Base-by-base conservation (phyloP, 2,329 filamentous ascomycete species). In the Bertia moriformis region DNA sequence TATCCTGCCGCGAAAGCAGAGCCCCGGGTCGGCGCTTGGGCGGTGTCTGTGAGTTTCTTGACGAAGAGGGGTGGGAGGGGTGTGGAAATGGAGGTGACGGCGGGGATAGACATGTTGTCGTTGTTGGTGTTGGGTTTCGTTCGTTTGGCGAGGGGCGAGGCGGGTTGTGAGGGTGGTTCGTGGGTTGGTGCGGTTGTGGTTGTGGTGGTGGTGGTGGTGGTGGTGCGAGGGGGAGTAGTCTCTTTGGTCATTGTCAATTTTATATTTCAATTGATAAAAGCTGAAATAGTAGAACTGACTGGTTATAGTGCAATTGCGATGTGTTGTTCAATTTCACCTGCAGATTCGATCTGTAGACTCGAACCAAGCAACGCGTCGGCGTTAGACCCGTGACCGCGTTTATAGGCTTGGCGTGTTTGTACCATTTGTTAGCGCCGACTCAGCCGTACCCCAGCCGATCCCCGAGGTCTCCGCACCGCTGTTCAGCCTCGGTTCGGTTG, bases 1-100 rank as follows among this genome's bases (percentile, higher is more conserved):
- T 96, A 96, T 24, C 91, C 91, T 1, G 91, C 91, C 1, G 91
- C 85, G 53, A 84, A 88, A 39, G 78, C 81, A 47, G 84, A 93
- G 48, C 91, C 91, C 40, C 89, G 78, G 0, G 86, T 96, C 10
- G 91, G 91, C 18, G 88, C 69, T 37, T 71, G 73, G n/a, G 81
- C 91, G 45, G 80, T 76, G 27, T 77, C 66, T 5, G 82, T 82
- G 42, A 96, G 78, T 60, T 93, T 87, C 70, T 95, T 89, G 61
- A 98, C 78, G 44, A 86, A 73, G 39, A 94, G 71, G 3, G 79
- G 65, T n/a, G 78, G 77, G 2, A 58, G 49, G 36, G 59, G 55
- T 41, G 61, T 55, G 49, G 63, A 43, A 10, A 38, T 58, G 42
- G 56, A 51, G 37, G 43, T 19, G 22, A 42, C 15, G 32, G 32